A percentile compares a stretch with the other conserved stretches of the same genome.
These are phyloP conservation scores for Castanopsis chinensis DNA, from an alignment of 306 rosid species.

Conservation along the genomic window DNA sequence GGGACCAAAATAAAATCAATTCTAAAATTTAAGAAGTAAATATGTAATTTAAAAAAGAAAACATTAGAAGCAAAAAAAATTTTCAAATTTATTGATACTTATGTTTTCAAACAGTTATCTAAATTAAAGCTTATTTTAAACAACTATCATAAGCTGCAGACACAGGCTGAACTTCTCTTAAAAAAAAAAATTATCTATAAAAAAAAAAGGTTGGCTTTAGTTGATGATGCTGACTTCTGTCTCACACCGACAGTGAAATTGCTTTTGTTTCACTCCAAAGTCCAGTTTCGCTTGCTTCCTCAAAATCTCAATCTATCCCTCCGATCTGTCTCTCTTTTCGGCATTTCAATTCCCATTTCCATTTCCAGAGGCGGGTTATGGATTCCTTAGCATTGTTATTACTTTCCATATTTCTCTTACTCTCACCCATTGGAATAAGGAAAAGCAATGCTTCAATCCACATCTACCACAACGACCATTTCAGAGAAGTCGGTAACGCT, in stretches of 20 bases:
- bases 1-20: too few species aligned
- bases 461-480: slow-evolving; percentile 55
- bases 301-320: slow-evolving; percentile 14
- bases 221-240: slow-evolving; percentile 4
- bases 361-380: slow-evolving; percentile 27
- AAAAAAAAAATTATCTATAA: too few species aligned
- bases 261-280: not conserved
- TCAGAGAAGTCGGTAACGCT: slow-evolving; percentile 79
- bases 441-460: slow-evolving; percentile 70
- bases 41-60: too few species aligned
- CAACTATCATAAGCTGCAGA: too few species aligned
- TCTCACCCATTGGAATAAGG: slow-evolving; percentile 18
- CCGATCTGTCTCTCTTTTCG: slow-evolving; percentile 30
- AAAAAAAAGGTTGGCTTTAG: not conserved
- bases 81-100: fast-evolving
- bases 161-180: too few species aligned
- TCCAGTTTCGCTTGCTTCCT: not conserved
- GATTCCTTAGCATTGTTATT: slow-evolving; percentile 34
- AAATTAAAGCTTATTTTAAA: too few species aligned
- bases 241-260: slow-evolving; percentile 22
- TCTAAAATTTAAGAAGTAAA: too few species aligned
- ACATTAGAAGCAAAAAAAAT: too few species aligned
- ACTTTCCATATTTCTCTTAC: slow-evolving; percentile 2
- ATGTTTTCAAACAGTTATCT: too few species aligned
- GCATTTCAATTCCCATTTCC: not conserved